Percentiles rank a stretch among this genome's conserved stretches.
Conservation (phyloP, 192 early-diverging fungal genomes). For the Coemansia sp. region DNA sequence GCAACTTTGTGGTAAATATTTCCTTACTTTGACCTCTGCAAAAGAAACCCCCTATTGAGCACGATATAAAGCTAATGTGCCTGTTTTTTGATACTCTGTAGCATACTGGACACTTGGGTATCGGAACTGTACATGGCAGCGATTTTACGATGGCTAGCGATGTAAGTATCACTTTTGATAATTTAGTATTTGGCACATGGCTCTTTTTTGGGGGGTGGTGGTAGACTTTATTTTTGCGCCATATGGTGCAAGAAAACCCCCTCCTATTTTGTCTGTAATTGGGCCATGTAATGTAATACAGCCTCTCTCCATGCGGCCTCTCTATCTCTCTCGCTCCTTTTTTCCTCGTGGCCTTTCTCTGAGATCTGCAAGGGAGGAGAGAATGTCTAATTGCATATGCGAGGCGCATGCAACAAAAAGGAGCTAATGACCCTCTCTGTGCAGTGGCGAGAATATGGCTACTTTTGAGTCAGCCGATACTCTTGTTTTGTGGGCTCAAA, state of each 20-base stretch:
- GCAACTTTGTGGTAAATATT: constrained; percentile 54
- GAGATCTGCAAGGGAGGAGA: background rate
- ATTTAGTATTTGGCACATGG: background rate
- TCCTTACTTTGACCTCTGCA: background rate
- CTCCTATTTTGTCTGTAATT: background rate
- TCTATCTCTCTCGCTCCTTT: too few species aligned
- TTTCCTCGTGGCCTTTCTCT: background rate
- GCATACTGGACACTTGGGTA: constrained; percentile 56
- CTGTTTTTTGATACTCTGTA: constrained; percentile 20
- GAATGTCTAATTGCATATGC: background rate
- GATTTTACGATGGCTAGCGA: constrained; percentile 30
- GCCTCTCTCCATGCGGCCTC: background rate
- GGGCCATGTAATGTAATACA: background rate
- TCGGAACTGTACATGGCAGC: constrained; percentile 39
- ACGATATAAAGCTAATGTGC: background rate
- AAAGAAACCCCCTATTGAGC: background rate
- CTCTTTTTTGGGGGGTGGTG: background rate
- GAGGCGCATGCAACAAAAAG: background rate
- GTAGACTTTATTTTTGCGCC: background rate
- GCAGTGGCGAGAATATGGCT: background rate
- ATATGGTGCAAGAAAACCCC: background rate
- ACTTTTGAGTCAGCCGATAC: background rate
- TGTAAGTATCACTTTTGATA: constrained; percentile 35
- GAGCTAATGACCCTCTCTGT: background rate
- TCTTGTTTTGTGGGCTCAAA: background rate